Evolutionary conservation across 495 filamentous ascomycete species (phyloP), one percentile per base, ranked within the genome.

Genomic region (Lasiosphaeria miniovina): DNA sequence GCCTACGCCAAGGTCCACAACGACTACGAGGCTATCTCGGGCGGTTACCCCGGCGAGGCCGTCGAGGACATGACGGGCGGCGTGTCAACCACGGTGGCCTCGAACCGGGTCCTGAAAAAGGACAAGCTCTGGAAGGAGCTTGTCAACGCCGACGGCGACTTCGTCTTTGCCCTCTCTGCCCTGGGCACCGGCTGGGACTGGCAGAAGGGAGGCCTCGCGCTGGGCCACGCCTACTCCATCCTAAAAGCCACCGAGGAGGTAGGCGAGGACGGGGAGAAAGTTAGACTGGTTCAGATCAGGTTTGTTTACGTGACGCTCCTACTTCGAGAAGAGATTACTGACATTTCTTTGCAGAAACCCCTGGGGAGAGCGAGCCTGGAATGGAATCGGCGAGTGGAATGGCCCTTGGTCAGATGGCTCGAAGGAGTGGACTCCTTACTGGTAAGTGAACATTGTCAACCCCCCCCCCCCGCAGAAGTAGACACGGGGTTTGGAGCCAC

Each of bases 41-140:
- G 88, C n/a, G 89, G 89, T 0, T 90, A 82, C 65, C 82, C 87
- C 9, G 86, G 86, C 8, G 89, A 93, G 67, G 90, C 80, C 10
- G 83, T 93, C 53, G 89, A 93, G 71, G 89, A 93, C 68, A 74
- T 92, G 55, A 91, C 89, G 4, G 89, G 89, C n/a, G 89, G 89
- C 12, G 88, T 91, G 10, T 90, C 64, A 1, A 66, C 66, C 36
- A 67, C 60, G 5, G 12, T 69, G 1, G 46, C 43, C 40, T 79
- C 87, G 0, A 83, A 80, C 50, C 86, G 89, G 53, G 85, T 91
- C 43, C 73, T 91, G 35, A 83, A 90, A 66, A 89, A 86, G 65
- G 80, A 92, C 36, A 78, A 77, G 33, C 89, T 93, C 62, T 93
- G 89, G 89, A 82, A 71, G 4, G 83, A 91, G 46, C 85, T 90